These are phyloP conservation scores for Earliella scabrosa DNA, from an alignment of 1,284 basidiomycete species.

Conservation along the genomic window DNA sequence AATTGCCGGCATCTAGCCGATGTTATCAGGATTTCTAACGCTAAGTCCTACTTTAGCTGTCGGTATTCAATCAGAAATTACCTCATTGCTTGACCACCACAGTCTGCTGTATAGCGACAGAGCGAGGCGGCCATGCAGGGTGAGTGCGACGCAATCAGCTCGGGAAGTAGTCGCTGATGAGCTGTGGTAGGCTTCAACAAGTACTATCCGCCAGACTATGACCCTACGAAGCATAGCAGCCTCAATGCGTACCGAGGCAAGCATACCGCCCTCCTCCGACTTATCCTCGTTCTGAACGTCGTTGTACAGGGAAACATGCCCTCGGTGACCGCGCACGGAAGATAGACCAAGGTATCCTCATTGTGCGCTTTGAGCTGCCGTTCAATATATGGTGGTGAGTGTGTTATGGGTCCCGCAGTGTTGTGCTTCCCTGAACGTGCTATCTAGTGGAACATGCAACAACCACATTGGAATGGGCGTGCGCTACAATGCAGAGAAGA, in stretches of 20 bases:
- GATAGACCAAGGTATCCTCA: slow-evolving; percentile 91
- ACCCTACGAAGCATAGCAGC: slow-evolving; percentile 78
- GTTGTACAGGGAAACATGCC: slow-evolving; percentile 84
- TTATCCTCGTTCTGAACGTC: slow-evolving; percentile 19
- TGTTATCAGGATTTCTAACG: not conserved
- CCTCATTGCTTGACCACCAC: slow-evolving; percentile 9
- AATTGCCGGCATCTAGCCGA: slow-evolving; percentile 2
- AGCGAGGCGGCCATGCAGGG: slow-evolving; percentile 41
- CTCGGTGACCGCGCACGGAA: slow-evolving; percentile 91
- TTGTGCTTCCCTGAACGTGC: slow-evolving; percentile 2
- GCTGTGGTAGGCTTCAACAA: slow-evolving; percentile 74
- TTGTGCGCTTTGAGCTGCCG: slow-evolving; percentile 92
- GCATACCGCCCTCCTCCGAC: slow-evolving; percentile 11
- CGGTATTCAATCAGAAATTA: too few species aligned
- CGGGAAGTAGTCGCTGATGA: not conserved
- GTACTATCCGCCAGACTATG: slow-evolving; percentile 95
- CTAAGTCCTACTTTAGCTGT: not conserved
- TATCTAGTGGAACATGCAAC: slow-evolving; percentile 80
- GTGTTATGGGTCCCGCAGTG: not conserved
- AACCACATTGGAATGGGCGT: slow-evolving; percentile 97
- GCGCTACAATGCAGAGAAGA: slow-evolving; percentile 98
- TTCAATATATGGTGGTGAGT: slow-evolving; percentile 98
- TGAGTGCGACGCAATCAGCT: slow-evolving; percentile 3
- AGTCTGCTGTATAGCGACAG: too few species aligned
- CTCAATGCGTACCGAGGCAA: slow-evolving; percentile 81